Evolutionary conservation across 2,329 filamentous ascomycete species (phyloP).

Genomic region (Talaromyces piceae): DNA sequence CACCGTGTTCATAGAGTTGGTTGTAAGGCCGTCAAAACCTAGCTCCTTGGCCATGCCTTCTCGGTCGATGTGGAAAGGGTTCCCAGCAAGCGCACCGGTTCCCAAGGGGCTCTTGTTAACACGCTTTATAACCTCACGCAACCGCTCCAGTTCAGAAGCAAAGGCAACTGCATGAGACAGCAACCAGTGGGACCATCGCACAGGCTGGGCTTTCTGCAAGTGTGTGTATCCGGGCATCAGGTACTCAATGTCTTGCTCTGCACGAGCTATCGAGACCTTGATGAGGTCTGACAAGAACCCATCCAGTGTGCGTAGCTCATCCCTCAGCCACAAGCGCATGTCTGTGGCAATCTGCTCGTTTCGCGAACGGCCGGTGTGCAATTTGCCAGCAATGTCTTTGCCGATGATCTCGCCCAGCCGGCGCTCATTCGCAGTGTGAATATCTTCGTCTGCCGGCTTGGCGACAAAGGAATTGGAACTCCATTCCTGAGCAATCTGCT

Average conservation of each 20-base stretch:
- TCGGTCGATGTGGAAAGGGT: conserved; percentile 76
- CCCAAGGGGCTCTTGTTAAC: conserved; percentile 67
- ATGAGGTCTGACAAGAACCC: conserved; percentile 61
- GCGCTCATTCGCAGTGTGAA: conserved; percentile 65
- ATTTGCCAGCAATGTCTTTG: conserved; percentile 75
- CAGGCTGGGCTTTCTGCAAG: conserved; percentile 72
- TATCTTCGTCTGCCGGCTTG: conserved; percentile 46
- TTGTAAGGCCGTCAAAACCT: conserved; percentile 66
- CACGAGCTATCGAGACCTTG: conserved; percentile 59
- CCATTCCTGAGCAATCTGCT: conserved; percentile 45
- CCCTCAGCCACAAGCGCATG: conserved; percentile 81
- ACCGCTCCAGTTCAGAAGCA: conserved; percentile 64
- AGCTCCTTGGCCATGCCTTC: conserved; percentile 71
- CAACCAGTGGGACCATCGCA: conserved; percentile 77
- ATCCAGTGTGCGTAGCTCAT: conserved; percentile 65
- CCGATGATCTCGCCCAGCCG: conserved; percentile 77
- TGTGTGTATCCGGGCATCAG: conserved; percentile 89
- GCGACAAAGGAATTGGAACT: conserved; percentile 29
- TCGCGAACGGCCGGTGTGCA: conserved; percentile 79
- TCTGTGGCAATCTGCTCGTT: conserved; percentile 89
- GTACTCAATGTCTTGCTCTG: conserved; percentile 66
- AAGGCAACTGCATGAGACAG: conserved; percentile 68
- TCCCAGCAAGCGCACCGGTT: conserved; percentile 70
- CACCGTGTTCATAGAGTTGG: conserved; percentile 70
- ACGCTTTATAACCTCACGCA: conserved; percentile 64